These are phyloP conservation scores for Heracleum sosnowskyi DNA, from an alignment of 129 eudicot genomes.

Conservation along the genomic window DNA sequence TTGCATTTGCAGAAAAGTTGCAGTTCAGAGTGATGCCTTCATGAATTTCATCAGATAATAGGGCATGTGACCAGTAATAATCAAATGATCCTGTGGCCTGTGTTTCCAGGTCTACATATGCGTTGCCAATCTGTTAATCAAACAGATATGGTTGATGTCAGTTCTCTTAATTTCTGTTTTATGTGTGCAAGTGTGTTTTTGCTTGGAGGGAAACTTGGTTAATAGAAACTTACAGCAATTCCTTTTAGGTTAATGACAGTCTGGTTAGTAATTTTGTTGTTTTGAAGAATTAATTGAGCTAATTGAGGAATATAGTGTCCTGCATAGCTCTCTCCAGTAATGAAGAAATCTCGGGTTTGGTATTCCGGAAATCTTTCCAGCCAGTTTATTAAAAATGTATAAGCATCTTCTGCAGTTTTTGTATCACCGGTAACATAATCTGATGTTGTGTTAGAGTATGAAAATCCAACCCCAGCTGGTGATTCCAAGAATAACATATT, in stretches of 20 bases:
- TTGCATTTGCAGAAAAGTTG: constrained; percentile 25
- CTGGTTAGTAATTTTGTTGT: constrained; percentile 55
- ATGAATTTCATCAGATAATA: constrained; percentile 45
- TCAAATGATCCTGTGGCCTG: too few relatives aligned
- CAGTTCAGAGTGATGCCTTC: constrained; percentile 35
- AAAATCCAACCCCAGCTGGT: constrained; percentile 67
- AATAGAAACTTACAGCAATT: constrained; percentile 44
- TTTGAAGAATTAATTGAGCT: constrained; percentile 43
- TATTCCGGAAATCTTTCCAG: constrained; percentile 50
- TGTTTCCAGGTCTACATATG: too few relatives aligned
- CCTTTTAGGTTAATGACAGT: constrained; percentile 55
- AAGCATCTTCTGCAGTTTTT: constrained; percentile 45
- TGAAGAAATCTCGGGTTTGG: constrained; percentile 44
- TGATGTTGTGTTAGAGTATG: constrained; percentile 46
- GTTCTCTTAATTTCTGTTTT: not conserved
- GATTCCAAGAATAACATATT: constrained; percentile 58
- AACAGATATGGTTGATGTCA: too few relatives aligned
- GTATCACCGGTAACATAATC: constrained; percentile 36
- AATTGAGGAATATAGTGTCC: constrained; percentile 63
- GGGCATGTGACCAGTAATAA: constrained; percentile 11
- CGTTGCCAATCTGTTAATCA: too few relatives aligned
- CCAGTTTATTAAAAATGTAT: constrained; percentile 51
- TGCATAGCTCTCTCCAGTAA: constrained; percentile 57
- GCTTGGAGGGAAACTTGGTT: not conserved
- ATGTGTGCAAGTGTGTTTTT: not conserved